Evolutionary conservation across 2,329 filamentous ascomycete species (phyloP).

Genomic region (Colletotrichum navitas): DNA sequence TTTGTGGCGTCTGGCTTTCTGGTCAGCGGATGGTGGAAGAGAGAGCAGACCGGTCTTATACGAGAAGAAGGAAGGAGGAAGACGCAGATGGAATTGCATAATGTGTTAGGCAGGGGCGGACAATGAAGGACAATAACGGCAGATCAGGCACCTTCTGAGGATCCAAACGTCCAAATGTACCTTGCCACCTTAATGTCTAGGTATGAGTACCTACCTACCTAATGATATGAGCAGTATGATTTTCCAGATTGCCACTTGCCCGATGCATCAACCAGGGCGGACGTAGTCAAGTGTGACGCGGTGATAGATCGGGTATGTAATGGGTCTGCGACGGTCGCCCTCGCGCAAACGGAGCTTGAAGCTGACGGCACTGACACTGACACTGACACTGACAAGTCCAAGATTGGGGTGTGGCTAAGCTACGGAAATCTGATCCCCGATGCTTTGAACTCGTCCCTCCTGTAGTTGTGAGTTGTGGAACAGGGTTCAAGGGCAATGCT

Average conservation of each 20-base stretch:
- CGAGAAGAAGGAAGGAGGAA: neutral
- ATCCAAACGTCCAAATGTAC: neutral
- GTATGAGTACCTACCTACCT: neutral
- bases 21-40: neutral
- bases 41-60: neutral
- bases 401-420: neutral
- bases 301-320: neutral
- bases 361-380: slow-evolving; percentile 3
- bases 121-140: neutral
- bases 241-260: neutral
- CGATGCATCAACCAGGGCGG: neutral
- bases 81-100: neutral
- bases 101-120: neutral
- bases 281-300: neutral
- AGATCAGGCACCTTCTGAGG: neutral
- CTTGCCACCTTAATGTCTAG: neutral
- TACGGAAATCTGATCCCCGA: slow-evolving; percentile 1
- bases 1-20: neutral
- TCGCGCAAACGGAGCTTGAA: slow-evolving; percentile 6
- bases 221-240: neutral
- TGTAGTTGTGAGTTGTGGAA: neutral
- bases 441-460: neutral
- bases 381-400: slow-evolving; percentile 3
- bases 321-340: neutral
- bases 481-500: neutral